phyloP scores from a whole-genome alignment of 148 eudicot species.

The Silene uniflora region DNA sequence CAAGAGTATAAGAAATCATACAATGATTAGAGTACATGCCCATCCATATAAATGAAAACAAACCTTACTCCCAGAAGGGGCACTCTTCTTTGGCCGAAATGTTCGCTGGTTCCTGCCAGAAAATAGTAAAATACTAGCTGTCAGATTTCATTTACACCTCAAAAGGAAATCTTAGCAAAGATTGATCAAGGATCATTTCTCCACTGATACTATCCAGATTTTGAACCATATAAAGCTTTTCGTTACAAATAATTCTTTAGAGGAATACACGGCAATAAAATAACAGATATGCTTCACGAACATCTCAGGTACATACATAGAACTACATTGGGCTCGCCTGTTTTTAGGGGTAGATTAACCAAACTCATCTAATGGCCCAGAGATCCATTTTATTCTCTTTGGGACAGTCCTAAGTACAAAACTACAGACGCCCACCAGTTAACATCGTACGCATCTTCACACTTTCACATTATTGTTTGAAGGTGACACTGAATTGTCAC shows the following conservation, averaged over 20 bases:
- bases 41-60: slow-evolving; percentile 17
- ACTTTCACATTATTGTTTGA: too few relatives aligned
- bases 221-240: slow-evolving; percentile 4
- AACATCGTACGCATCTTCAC: slow-evolving; percentile 4
- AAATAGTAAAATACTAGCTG: slow-evolving; percentile 21
- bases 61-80: slow-evolving; percentile 98
- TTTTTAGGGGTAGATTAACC: neutral
- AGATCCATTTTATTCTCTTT: neutral
- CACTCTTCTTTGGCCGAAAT: slow-evolving; percentile 93
- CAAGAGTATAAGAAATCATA: slow-evolving; percentile 12
- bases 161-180: slow-evolving; percentile 5
- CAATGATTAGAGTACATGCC: neutral
- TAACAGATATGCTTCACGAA: neutral
- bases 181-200: slow-evolving; percentile 16
- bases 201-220: slow-evolving; percentile 19
- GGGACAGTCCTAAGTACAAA: neutral
- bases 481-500: too few relatives aligned
- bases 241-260: neutral
- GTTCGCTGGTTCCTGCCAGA: slow-evolving; percentile 81
- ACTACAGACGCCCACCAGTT: neutral
- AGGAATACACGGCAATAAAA: neutral
- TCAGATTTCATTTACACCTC: slow-evolving; percentile 13
- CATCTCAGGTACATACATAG: neutral
- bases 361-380: neutral
- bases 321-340: neutral